A percentile compares a stretch with the other conserved stretches of the same genome.
These are phyloP conservation scores for Annulohypoxylon stygium DNA, from an alignment of 495 filamentous ascomycete species.

Conservation along the genomic window DNA sequence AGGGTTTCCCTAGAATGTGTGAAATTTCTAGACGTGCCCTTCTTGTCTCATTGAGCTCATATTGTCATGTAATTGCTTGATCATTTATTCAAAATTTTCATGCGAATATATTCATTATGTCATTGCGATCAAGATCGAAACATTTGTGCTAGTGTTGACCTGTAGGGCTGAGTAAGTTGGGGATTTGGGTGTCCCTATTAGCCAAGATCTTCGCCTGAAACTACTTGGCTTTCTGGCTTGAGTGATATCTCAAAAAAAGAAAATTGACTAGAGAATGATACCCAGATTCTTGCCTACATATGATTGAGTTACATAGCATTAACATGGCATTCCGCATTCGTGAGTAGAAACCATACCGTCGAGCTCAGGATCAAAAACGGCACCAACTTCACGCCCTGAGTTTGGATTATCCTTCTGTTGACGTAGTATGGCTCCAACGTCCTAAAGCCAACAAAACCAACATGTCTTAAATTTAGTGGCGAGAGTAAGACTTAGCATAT, in stretches of 20 bases:
- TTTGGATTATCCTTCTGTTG: neutral
- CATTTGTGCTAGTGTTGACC: neutral
- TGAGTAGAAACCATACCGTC: neutral
- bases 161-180: neutral
- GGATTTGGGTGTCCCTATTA: too few relatives aligned
- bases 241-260: too few relatives aligned
- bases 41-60: neutral
- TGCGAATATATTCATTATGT: neutral
- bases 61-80: neutral
- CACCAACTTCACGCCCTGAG: neutral
- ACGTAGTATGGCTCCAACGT: neutral
- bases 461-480: conserved; percentile 1
- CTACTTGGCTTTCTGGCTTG: too few relatives aligned
- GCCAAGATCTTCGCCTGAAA: too few relatives aligned
- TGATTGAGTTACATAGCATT: neutral
- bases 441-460: neutral
- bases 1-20: too few relatives aligned
- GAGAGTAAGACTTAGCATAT: neutral
- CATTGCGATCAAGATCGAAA: neutral
- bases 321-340: neutral
- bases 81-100: neutral
- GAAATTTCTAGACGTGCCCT: too few relatives aligned
- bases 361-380: neutral
- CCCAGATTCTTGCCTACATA: too few relatives aligned
- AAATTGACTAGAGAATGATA: too few relatives aligned